Base-by-base conservation (phyloP, 2,329 filamentous ascomycete genomes). In the Fonsecaea pugnacius region DNA sequence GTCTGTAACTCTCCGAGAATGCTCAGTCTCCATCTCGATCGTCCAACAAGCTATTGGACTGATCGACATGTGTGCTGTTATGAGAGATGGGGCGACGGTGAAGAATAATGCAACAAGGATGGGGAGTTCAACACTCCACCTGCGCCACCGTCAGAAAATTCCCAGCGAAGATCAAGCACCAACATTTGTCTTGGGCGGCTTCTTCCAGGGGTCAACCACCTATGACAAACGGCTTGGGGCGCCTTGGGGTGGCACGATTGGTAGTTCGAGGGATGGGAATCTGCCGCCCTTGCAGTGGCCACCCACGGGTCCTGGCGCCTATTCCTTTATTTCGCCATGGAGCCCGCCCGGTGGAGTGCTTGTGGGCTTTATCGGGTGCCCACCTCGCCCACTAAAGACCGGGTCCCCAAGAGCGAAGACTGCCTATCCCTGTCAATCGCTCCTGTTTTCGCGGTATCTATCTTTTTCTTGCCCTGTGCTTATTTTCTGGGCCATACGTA, bases 61-160 rank as follows among this genome's bases (percentile, higher is more conserved):
- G 43, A 48, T 36, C 30, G 33, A 38, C 30, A n/a, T 24, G 16
- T 21, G 43, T 5, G 43, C 51, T 48, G 24, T 24, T 51, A 18
- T 58, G 56, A 58, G 46, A 58, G 27, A 58, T 35, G 40, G 56
- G 53, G 35, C 35, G 36, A 35, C 51, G 9, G 14, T 27, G 33
- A 48, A 48, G 10, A n/a, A 30, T 51, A 40, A 58, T 58, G 40
- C 40, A 48, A 32, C 30, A 52, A 21, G 50, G 24, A 52, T 33
- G 50, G 30, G 30, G 12, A 33, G 7, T 35, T 53, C 16, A 33
- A 21, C 51, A 8, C 51, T 24, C 51, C 51, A 43, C 38, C 18
- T 16, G 38, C 16, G 38, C 38, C 38, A 43, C 38, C 8, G n/a
- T 33, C 51, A 53, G 27, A 33, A 33, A 33, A 53, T 32, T 32